Percentiles rank a stretch among this genome's conserved stretches.
Conservation (phyloP, 768 basidiomycete genomes). For the Atractiella rhizophila region DNA sequence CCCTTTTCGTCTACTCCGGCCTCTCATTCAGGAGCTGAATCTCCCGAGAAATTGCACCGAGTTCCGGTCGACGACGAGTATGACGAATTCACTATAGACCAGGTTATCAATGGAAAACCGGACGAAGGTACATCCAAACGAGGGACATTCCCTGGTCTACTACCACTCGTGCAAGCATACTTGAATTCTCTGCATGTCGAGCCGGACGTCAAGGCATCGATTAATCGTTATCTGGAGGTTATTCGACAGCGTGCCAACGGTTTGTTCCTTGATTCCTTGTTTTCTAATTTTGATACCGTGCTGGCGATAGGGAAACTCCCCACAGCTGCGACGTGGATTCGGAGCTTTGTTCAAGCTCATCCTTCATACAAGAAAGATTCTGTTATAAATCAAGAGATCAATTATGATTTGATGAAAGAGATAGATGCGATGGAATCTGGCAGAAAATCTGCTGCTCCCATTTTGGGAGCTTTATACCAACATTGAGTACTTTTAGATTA, state of each 20-base stretch:
- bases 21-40: conserved; percentile 2
- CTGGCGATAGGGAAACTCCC: conserved; percentile 36
- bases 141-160: conserved; percentile 1
- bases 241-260: conserved; percentile 57
- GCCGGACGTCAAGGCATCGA: conserved; percentile 32
- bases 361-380: conserved; percentile 80
- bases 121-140: conserved; percentile 4
- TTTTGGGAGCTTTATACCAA: too few relatives aligned
- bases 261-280: conserved; percentile 20
- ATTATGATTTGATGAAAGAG: conserved; percentile 71
- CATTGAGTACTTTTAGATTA: too few relatives aligned
- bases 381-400: conserved; percentile 70
- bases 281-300: background rate
- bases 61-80: conserved; percentile 63
- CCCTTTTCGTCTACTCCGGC: conserved; percentile 1
- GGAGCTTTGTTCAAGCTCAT: conserved; percentile 69
- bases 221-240: conserved; percentile 54
- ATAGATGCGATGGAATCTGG: conserved; percentile 81
- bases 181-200: conserved; percentile 62
- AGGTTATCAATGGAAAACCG: conserved; percentile 86
- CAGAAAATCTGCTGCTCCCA: background rate
- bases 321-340: conserved; percentile 81
- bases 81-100: conserved; percentile 70
- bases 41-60: too few relatives aligned
- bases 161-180: conserved; percentile 26